Base-by-base conservation (phyloP, 2,329 filamentous ascomycete genomes). In the Alternaria panax region DNA sequence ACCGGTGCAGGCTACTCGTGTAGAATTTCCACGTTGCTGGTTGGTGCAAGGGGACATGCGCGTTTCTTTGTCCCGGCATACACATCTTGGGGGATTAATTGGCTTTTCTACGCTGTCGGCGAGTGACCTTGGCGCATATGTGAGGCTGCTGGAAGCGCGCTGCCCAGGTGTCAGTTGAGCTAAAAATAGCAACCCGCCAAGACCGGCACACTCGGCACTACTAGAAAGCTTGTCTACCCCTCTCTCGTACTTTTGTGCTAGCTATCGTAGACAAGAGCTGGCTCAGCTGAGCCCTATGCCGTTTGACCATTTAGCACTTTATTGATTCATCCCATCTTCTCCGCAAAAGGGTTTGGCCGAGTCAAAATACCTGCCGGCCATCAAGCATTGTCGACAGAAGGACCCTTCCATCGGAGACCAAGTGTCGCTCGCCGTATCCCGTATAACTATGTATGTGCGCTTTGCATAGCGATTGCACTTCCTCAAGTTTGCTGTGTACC, bases 211-310 rank as follows among this genome's bases (percentile, higher is more conserved):
- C 45, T 34, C 45, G 45, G 45, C 45, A 34, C 30, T 48, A 48
- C 45, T 48, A n/a, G 20, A 36, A 48, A 34, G 28, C 32, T 48
- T 32, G 12, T 32, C 45, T 48, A 36, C 45, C 45, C 45, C 45
- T 48, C 45, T 48, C 45, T 48, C 45, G 45, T 48, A 36, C 45
- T 48, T 36, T 48, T 34, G 45, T 48, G 20, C 28, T 14, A 48
- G 30, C 30, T 25, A 48, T 36, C 28, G 30, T 24, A 24, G 45
- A 24, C 45, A 48, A 48, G 28, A 34, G 28, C 20, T 32, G 45
- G 45, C 45, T 22, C 20, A 34, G 28, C 28, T 25, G 30, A 34
- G 30, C 45, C 32, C 30, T 41, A n/a, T 24, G 45, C 20, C 20
- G 20, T 41, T 16, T 41, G 5, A 24, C 20, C 38, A 24, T 24